Base-by-base conservation (phyloP, 306 rosid genomes). In the Abrus precatorius region DNA sequence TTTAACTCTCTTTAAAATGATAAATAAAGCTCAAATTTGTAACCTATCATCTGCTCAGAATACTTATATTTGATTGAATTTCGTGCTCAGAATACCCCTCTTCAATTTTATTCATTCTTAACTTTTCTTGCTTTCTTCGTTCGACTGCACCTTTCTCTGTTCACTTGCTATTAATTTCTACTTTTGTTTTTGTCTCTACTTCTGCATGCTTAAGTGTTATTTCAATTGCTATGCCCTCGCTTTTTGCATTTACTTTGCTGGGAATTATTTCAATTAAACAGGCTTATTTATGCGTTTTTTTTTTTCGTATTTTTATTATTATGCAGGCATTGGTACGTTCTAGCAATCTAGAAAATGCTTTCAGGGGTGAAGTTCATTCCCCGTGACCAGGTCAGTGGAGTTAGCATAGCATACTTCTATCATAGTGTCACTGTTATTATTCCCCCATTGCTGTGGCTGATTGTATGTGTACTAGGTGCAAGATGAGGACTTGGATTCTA, bases 331-430 rank as follows among this genome's bases (percentile, higher is more conserved):
- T 78, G 66, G 28, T 30, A 14, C 34, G 14, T 29, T 74, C 13
- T 43, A 69, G 62, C 53, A 67, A 60, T 20, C 29, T 67, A 12
- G 61, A 65, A 65, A 82, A 87, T 87, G 90, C 64, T 87, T 84
- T 84, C 86, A 12, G 83, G 85, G 20, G 75, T 87, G 52, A 87
- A 87, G 36, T 82, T 87, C 68, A 79, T 87, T 78, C 85, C 86
- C 7, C 90, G 88, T 61, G 86, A 82, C 53, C 71, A 87, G 87
- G 77, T 87, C 7, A 71, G 76, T 75, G 9, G 54, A 33, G 75
- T 50, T 48, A 8, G 27, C 28, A 2, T 48, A 8, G 27, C 28
- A 2, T 60, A 56, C n/a, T 67, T 78, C 9, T 45, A 56, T 78
- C 72, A 10, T 8, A 43, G 41, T 74, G 38, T 55, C 54, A 28